Conservation (phyloP, 2,329 filamentous ascomycete species). For the Thelonectria blattea region DNA sequence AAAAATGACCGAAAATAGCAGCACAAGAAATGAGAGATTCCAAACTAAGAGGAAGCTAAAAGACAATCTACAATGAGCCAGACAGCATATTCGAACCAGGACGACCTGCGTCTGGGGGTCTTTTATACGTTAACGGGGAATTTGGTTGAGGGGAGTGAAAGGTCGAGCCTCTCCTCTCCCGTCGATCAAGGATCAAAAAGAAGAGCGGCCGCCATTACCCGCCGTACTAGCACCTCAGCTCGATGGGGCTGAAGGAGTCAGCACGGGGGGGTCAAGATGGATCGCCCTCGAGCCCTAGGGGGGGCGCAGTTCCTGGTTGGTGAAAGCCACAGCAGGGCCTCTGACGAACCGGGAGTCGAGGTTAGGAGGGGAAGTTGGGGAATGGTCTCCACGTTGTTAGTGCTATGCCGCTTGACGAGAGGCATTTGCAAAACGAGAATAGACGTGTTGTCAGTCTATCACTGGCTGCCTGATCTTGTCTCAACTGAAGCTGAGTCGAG, state of each 20-base stretch:
- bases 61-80: neutral
- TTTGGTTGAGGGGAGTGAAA: neutral
- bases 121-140: neutral
- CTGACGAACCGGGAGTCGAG: neutral
- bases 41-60: neutral
- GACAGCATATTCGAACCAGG: neutral
- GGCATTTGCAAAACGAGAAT: no score
- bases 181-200: neutral
- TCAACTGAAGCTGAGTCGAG: no score
- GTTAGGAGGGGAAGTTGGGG: neutral
- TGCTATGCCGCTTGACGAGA: neutral
- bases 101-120: slow-evolving; percentile 5
- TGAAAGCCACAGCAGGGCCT: no score
- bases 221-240: slow-evolving; percentile 1
- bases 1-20: neutral
- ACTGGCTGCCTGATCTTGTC: no score
- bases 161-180: neutral
- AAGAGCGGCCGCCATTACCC: neutral
- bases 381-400: neutral
- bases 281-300: neutral
- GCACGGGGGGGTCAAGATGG: neutral
- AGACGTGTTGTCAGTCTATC: no score
- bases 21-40: neutral
- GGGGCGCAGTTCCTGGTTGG: no score
- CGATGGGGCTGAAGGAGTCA: neutral